These are phyloP conservation scores for Xerocomus potaroensis DNA, from an alignment of 768 basidiomycete genomes.

Conservation along the genomic window DNA sequence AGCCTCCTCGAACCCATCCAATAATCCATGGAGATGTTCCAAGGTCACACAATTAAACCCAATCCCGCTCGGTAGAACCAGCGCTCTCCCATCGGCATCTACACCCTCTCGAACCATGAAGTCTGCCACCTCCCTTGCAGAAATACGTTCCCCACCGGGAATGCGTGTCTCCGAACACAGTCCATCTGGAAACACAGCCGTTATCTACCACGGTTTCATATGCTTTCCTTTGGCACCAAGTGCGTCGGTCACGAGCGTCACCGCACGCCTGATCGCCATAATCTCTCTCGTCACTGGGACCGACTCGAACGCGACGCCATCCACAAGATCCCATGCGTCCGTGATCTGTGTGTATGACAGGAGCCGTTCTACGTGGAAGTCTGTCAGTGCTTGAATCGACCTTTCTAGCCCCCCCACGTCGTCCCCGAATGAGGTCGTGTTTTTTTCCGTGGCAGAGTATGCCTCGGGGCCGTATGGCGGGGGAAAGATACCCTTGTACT, in stretches of 20 bases:
- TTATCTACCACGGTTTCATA: slow-evolving; percentile 74
- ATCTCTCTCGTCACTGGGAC: slow-evolving; percentile 66
- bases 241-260: slow-evolving; percentile 35
- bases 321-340: slow-evolving; percentile 51
- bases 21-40: slow-evolving; percentile 38
- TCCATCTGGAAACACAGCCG: slow-evolving; percentile 55
- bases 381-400: slow-evolving; percentile 49
- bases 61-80: slow-evolving; percentile 46
- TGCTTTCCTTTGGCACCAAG: slow-evolving; percentile 17
- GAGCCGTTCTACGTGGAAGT: slow-evolving; percentile 64
- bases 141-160: slow-evolving; percentile 22
- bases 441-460: slow-evolving; percentile 31
- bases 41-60: slow-evolving; percentile 73
- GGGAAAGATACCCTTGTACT: slow-evolving; percentile 73
- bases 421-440: slow-evolving; percentile 41
- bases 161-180: slow-evolving; percentile 38
- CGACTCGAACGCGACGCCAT: slow-evolving; percentile 75
- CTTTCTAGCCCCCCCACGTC: slow-evolving; percentile 30
- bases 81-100: slow-evolving; percentile 5
- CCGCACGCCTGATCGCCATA: slow-evolving; percentile 57
- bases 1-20: slow-evolving; percentile 33
- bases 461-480: slow-evolving; percentile 65
- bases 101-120: slow-evolving; percentile 33
- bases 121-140: slow-evolving; percentile 40
- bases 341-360: slow-evolving; percentile 45